Percentiles rank a stretch among this genome's conserved stretches.
Conservation (phyloP, 73 alveolate genomes). For the Effrenium voratum region DNA sequence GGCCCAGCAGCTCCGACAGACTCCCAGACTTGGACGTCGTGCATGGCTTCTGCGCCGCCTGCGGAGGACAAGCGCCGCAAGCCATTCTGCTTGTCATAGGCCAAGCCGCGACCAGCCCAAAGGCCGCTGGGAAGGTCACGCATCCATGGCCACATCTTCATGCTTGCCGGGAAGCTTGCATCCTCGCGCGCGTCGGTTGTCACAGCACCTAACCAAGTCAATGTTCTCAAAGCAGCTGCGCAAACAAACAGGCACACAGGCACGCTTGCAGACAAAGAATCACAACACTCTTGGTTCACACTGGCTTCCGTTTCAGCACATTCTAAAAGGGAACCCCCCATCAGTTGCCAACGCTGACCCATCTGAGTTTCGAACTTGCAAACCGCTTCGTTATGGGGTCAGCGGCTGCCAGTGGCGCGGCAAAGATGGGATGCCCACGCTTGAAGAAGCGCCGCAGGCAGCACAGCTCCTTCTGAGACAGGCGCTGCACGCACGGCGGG, state of each 20-base stretch:
- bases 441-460: neutral
- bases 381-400: neutral
- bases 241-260: too few relatives aligned
- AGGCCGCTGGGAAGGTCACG: slow-evolving; percentile 1
- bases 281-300: neutral
- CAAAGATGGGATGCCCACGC: neutral
- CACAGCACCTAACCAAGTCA: too few relatives aligned
- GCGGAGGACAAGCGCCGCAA: neutral
- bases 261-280: too few relatives aligned
- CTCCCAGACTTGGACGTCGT: slow-evolving; percentile 14
- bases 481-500: neutral
- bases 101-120: slow-evolving; percentile 47
- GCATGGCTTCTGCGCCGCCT: slow-evolving; percentile 34
- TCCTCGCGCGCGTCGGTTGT: too few relatives aligned
- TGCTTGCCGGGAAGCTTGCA: too few relatives aligned
- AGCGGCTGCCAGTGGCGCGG: too few relatives aligned
- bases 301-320: neutral
- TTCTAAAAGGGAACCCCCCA: neutral
- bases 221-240: too few relatives aligned
- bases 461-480: neutral
- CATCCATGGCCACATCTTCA: slow-evolving; percentile 73
- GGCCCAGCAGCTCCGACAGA: neutral
- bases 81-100: neutral
- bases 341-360: too few relatives aligned
- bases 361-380: too few relatives aligned